Evolutionary conservation across 2,329 filamentous ascomycete species (phyloP).

Genomic region (Bipolaris zeicola): DNA sequence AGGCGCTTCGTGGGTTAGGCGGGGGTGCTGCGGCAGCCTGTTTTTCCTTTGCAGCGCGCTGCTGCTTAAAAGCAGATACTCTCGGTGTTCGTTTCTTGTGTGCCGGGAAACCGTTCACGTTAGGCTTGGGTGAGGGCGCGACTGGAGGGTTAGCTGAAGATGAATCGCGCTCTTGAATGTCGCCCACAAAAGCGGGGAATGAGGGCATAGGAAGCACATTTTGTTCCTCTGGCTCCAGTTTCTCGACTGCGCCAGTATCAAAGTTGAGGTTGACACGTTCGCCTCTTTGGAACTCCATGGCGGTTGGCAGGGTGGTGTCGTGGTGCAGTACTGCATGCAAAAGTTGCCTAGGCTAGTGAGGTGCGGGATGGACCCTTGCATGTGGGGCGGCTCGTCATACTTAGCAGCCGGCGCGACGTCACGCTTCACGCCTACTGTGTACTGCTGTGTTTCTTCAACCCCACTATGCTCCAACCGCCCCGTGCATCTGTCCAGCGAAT

Average conservation of each 20-base stretch:
- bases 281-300: constrained; percentile 58
- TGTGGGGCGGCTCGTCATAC: constrained; percentile 2
- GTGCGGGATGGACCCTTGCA: constrained; percentile 11
- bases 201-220: constrained; percentile 21
- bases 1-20: constrained; percentile 19
- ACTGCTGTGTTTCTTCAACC: background rate
- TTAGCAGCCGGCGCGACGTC: background rate
- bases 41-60: constrained; percentile 52
- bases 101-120: constrained; percentile 78
- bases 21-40: constrained; percentile 15
- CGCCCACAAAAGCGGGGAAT: constrained; percentile 62
- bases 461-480: background rate
- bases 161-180: constrained; percentile 77
- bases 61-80: constrained; percentile 80
- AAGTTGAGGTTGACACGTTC: constrained; percentile 67
- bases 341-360: background rate
- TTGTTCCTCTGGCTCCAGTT: constrained; percentile 37
- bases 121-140: constrained; percentile 63
- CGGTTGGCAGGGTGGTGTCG: constrained; percentile 12
- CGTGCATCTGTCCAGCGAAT: no score
- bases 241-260: constrained; percentile 58
- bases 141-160: constrained; percentile 65
- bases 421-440: background rate
- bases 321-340: background rate
- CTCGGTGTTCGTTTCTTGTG: constrained; percentile 74